Evolutionary conservation across 2,329 filamentous ascomycete species (phyloP).

Genomic region (Penicillium psychrosexuale): DNA sequence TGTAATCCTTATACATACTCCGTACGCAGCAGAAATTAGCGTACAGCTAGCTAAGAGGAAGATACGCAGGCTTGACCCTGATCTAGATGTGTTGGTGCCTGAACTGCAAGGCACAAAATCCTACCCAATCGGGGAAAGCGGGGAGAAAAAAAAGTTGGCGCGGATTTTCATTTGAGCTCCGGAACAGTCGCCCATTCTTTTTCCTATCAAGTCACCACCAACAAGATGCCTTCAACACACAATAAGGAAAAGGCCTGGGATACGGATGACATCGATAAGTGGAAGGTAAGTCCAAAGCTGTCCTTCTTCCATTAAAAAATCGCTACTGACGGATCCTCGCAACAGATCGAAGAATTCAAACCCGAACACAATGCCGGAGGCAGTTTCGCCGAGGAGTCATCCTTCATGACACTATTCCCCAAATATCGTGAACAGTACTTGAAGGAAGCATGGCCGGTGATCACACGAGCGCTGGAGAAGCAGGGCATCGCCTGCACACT

Average conservation of each 20-base stretch:
- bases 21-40: not conserved
- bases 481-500: slow-evolving; percentile 84
- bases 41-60: not conserved
- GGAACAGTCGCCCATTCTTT: slow-evolving; percentile 12
- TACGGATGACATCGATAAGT: slow-evolving; percentile 95
- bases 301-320: not conserved
- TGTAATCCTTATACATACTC: not conserved
- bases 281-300: slow-evolving; percentile 60
- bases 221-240: slow-evolving; percentile 78
- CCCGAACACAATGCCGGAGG: slow-evolving; percentile 81
- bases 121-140: slow-evolving; percentile 22
- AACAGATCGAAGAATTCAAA: slow-evolving; percentile 74
- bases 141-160: slow-evolving; percentile 28
- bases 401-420: slow-evolving; percentile 79
- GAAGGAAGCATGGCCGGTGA: slow-evolving; percentile 85
- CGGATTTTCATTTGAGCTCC: slow-evolving; percentile 25
- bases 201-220: slow-evolving; percentile 8
- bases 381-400: slow-evolving; percentile 88
- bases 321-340: not conserved
- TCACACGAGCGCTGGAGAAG: slow-evolving; percentile 84
- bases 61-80: not conserved
- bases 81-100: slow-evolving; percentile 1
- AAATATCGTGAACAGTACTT: slow-evolving; percentile 96
- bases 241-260: slow-evolving; percentile 93
- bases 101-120: slow-evolving; percentile 2